phyloP scores from a whole-genome alignment of 2,329 filamentous ascomycete genomes.

The Colletotrichum sp. region DNA sequence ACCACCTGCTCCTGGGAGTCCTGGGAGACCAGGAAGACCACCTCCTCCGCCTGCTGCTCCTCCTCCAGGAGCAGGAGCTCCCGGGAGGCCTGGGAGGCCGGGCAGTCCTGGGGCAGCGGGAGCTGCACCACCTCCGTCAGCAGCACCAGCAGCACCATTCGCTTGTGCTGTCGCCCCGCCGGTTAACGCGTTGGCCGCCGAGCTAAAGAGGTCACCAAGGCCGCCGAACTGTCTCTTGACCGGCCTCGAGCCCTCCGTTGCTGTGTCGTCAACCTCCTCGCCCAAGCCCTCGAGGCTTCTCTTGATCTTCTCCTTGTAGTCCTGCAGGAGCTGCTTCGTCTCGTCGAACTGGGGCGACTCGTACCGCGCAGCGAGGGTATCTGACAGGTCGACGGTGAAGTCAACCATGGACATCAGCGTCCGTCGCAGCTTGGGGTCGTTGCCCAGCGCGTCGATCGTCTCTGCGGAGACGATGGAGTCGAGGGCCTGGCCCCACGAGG shows the following conservation, averaged over 20 bases:
- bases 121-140: neutral
- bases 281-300: neutral
- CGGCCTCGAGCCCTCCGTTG: neutral
- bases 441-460: conserved; percentile 11
- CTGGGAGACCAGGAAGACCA: neutral
- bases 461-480: conserved; percentile 15
- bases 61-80: neutral
- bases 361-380: neutral
- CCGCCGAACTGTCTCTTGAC: conserved; percentile 1
- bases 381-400: conserved; percentile 16
- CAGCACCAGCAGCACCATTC: neutral
- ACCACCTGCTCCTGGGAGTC: neutral
- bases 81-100: neutral
- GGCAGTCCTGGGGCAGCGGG: neutral
- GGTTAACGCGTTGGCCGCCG: neutral
- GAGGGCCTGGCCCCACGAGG: conserved; percentile 19
- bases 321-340: conserved; percentile 8
- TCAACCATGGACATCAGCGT: conserved; percentile 21
- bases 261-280: neutral
- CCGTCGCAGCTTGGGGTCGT: conserved; percentile 10
- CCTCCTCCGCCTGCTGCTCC: neutral
- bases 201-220: neutral
- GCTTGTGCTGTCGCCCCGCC: neutral
- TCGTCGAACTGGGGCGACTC: conserved; percentile 9
- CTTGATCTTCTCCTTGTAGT: conserved; percentile 6